Evolutionary conservation across 768 basidiomycete genomes (phyloP).

Genomic region (Termitomyces sp.): DNA sequence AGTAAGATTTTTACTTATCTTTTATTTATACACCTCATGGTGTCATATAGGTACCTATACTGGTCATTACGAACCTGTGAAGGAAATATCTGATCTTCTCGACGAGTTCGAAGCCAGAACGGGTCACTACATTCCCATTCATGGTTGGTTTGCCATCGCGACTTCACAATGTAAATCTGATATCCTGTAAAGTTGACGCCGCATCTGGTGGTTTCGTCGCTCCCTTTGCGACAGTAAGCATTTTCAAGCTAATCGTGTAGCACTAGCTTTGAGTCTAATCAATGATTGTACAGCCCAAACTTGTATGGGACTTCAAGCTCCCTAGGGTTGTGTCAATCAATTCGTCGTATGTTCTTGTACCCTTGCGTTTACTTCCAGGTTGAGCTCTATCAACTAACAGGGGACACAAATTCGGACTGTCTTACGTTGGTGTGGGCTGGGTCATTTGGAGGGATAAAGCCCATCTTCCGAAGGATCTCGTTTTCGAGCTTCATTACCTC

Average conservation of each 20-base stretch:
- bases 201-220: constrained; percentile 69
- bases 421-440: constrained; percentile 66
- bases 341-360: constrained; percentile 34
- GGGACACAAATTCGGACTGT: constrained; percentile 61
- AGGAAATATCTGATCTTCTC: constrained; percentile 75
- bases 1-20: constrained; percentile 22
- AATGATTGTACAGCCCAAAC: constrained; percentile 39
- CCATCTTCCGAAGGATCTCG: constrained; percentile 64
- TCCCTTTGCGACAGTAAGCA: constrained; percentile 47
- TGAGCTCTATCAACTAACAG: constrained; percentile 23
- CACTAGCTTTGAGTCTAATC: constrained; percentile 24
- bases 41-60: constrained; percentile 50
- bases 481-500: constrained; percentile 64
- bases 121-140: constrained; percentile 60
- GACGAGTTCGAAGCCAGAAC: constrained; percentile 63
- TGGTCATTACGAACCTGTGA: constrained; percentile 76
- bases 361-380: too few species aligned
- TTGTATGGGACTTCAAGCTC: constrained; percentile 61
- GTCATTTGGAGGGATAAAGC: constrained; percentile 63
- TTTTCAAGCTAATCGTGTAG: not conserved
- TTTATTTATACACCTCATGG: constrained; percentile 44
- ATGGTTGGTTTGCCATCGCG: constrained; percentile 53
- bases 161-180: constrained; percentile 36
- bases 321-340: constrained; percentile 63
- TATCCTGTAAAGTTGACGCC: constrained; percentile 43